These are phyloP conservation scores for Colletotrichum costaricense DNA, from an alignment of 2,329 filamentous ascomycete species.

Conservation along the genomic window DNA sequence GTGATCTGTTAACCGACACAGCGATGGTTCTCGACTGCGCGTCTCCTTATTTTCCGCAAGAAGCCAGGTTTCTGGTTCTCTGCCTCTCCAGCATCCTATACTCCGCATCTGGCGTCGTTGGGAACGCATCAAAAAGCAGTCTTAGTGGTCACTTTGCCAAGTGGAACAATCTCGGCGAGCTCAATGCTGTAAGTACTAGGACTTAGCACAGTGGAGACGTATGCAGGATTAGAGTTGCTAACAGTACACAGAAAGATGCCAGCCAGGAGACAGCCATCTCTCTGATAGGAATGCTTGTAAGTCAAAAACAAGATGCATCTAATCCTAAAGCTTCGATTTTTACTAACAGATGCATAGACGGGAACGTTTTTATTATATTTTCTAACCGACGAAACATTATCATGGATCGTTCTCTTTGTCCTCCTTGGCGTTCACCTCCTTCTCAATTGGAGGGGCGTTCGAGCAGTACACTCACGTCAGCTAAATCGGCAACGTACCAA, in stretches of 20 bases:
- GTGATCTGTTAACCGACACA: slow-evolving; percentile 11
- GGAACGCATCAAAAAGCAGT: slow-evolving; percentile 33
- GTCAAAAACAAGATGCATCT: background rate
- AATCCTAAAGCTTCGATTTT: fast-evolving
- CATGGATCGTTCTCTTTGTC: slow-evolving; percentile 14
- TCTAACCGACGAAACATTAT: background rate
- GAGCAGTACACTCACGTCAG: slow-evolving; percentile 24
- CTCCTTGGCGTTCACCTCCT: slow-evolving; percentile 15
- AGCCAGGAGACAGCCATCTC: slow-evolving; percentile 34
- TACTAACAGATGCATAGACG: background rate
- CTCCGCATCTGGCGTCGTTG: slow-evolving; percentile 20
- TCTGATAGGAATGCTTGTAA: slow-evolving; percentile 30
- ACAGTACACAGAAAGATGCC: slow-evolving; percentile 15
- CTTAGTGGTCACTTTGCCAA: slow-evolving; percentile 32
- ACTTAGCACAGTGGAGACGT: fast-evolving
- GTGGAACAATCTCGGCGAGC: slow-evolving; percentile 32
- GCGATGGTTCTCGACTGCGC: slow-evolving; percentile 31
- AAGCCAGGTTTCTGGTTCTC: slow-evolving; percentile 1
- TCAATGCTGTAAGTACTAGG: background rate
- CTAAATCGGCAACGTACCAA: slow-evolving; percentile 30
- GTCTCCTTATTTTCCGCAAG: slow-evolving; percentile 13
- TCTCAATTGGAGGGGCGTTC: slow-evolving; percentile 31
- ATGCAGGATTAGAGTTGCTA: background rate
- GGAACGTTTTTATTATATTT: slow-evolving; percentile 20
- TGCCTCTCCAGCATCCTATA: slow-evolving; percentile 28